phyloP scores from a whole-genome alignment of 306 rosid genomes.

The Argentina anserina region DNA sequence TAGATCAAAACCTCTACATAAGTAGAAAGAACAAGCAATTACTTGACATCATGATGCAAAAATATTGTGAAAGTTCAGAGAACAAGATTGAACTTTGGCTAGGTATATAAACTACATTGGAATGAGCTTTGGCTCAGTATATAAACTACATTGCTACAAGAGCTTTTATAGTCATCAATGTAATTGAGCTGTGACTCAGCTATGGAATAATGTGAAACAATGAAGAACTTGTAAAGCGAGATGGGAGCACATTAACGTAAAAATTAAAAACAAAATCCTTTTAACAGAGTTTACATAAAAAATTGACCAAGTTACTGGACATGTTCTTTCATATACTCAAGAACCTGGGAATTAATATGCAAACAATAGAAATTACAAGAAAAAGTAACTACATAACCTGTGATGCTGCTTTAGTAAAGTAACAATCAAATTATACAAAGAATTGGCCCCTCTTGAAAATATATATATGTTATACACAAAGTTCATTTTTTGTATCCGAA shows the following conservation, averaged over 20 bases:
- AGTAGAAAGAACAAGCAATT: neutral
- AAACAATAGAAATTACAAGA: neutral
- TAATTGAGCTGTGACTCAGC: neutral
- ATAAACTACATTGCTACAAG: neutral
- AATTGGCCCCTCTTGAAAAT: conserved; percentile 3
- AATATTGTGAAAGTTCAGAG: neutral
- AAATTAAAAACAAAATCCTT: neutral
- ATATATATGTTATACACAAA: too few relatives aligned
- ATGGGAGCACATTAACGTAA: neutral
- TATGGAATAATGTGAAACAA: neutral
- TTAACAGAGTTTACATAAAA: neutral
- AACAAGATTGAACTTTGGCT: neutral
- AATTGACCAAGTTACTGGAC: neutral
- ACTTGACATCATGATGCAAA: neutral
- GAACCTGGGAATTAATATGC: neutral
- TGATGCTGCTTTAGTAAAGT: neutral
- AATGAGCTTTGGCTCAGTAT: neutral
- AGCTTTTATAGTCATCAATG: neutral
- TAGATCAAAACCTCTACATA: conserved; percentile 9
- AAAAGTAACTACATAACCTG: neutral
- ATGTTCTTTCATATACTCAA: neutral
- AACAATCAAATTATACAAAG: neutral
- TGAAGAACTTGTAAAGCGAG: neutral
- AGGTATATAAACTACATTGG: neutral
- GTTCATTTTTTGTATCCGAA: too few relatives aligned